phyloP scores from a whole-genome alignment of 768 basidiomycete species.

The Amylocystis lapponica region DNA sequence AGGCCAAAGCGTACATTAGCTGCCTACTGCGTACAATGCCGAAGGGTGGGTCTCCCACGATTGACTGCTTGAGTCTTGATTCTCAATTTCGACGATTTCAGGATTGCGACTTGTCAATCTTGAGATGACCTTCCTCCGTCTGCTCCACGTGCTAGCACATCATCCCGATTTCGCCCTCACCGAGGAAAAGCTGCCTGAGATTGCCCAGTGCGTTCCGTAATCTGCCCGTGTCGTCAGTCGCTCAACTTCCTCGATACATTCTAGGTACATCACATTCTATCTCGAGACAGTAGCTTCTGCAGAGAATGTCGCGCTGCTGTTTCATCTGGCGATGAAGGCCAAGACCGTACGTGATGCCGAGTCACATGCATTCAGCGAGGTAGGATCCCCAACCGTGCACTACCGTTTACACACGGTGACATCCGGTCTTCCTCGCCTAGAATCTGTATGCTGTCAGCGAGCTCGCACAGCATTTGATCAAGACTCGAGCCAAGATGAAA shows the following conservation, averaged over 20 bases:
- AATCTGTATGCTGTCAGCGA: slow-evolving; percentile 86
- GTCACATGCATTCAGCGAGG: slow-evolving; percentile 64
- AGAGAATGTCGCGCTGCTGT: slow-evolving; percentile 85
- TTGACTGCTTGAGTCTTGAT: neutral
- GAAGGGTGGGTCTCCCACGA: slow-evolving; percentile 30
- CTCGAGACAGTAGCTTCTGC: slow-evolving; percentile 66
- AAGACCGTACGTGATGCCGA: slow-evolving; percentile 86
- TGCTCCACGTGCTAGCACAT: slow-evolving; percentile 85
- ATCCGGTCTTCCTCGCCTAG: slow-evolving; percentile 39
- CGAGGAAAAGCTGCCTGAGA: slow-evolving; percentile 65
- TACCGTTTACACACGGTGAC: too few relatives aligned
- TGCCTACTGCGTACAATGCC: slow-evolving; percentile 41
- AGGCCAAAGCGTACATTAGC: slow-evolving; percentile 57
- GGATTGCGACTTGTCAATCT: slow-evolving; percentile 59
- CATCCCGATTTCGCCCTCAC: slow-evolving; percentile 84
- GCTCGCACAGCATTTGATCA: slow-evolving; percentile 84
- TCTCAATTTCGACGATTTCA: slow-evolving; percentile 15
- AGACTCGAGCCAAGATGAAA: slow-evolving; percentile 51
- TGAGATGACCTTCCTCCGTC: slow-evolving; percentile 78
- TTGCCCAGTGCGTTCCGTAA: slow-evolving; percentile 60
- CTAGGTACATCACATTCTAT: slow-evolving; percentile 86
- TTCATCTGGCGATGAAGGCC: slow-evolving; percentile 70
- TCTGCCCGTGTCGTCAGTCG: neutral
- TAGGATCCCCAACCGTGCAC: slow-evolving; percentile 30
- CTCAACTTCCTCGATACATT: neutral